phyloP scores from a whole-genome alignment of 352 stramenopile species.

The Pythium rishiriense region DNA sequence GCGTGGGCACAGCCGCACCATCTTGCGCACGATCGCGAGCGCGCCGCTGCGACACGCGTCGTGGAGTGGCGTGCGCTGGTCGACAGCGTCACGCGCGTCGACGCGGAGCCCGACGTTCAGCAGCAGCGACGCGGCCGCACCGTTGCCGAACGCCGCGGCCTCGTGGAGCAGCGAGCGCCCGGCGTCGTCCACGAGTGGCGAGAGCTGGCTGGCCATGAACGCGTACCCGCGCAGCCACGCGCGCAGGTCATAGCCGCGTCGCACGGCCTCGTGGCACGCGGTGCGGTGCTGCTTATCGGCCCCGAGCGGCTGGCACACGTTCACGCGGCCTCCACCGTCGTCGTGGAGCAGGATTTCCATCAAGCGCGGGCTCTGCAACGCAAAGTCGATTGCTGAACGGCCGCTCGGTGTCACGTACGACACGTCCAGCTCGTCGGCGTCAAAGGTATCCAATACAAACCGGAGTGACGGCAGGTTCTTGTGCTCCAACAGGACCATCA shows the following conservation, averaged over 20 bases:
- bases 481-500: conserved; percentile 16
- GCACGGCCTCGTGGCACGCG: conserved; percentile 25
- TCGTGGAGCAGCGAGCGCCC: conserved; percentile 28
- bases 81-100: not conserved
- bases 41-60: conserved; percentile 24
- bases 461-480: conserved; percentile 12
- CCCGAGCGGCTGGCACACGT: conserved; percentile 19
- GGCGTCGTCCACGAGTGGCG: conserved; percentile 19
- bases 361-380: conserved; percentile 10
- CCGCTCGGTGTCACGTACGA: conserved; percentile 10
- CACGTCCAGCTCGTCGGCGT: conserved; percentile 3
- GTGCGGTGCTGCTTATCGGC: conserved; percentile 21
- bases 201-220: conserved; percentile 24
- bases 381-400: conserved; percentile 19
- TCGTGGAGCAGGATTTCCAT: conserved; percentile 20
- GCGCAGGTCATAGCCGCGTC: conserved; percentile 30
- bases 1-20: conserved; percentile 1
- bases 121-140: conserved; percentile 19
- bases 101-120: conserved; percentile 17
- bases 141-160: conserved; percentile 22
- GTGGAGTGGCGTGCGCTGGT: conserved; percentile 20
- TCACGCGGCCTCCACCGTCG: conserved; percentile 1
- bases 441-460: conserved; percentile 6
- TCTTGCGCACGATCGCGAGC: conserved; percentile 8
- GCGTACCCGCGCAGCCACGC: conserved; percentile 25